Evolutionary conservation across 352 stramenopile genomes (phyloP), one percentile per base, ranked within the genome.

Genomic region (Blastocystis sp.): DNA sequence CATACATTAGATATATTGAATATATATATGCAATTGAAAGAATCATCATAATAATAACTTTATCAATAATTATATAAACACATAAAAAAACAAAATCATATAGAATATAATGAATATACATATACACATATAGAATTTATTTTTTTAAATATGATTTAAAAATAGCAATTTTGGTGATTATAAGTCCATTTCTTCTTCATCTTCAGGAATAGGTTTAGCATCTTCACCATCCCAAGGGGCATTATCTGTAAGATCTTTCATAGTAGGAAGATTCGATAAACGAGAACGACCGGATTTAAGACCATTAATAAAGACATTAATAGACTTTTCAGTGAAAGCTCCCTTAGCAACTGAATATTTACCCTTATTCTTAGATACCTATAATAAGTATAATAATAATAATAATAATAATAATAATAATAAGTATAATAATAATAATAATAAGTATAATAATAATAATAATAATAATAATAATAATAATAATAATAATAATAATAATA

Each of bases 271-370:
- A 11, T 11, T 16, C 19, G 21, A 28, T 7, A 42, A 54, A 30
- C 52, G 52, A 11, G 35, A 27, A 1, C 39, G 54, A 33, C 52
- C 52, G 4, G 54, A 27, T 33, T 62, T 39, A 39, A 62, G 36
- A 7, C 52, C 52, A 27, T 62, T 46, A 9, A 62, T 32, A 31
- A 62, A 62, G 39, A 62, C 52, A 19, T 48, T 62, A 39, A 62
- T 19, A 30, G 48, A 54, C 9, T 62, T 39, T 30, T 62, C 52
- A 16, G 52, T 62, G 37, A 48, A 62, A 5, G 32, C 37, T 27
- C 52, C 52, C 5, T 43, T 62, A 19, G 48, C 39, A 2, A 62
- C 52, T 0, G 52, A 30, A 52, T 62, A 62, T 11, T 42, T 39
- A 21, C 52, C 52, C 52, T 62, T 62, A 31, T 62, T 62, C 13